Evolutionary conservation across 2,329 filamentous ascomycete species (phyloP).

Genomic region (Aaosphaeria arxii): DNA sequence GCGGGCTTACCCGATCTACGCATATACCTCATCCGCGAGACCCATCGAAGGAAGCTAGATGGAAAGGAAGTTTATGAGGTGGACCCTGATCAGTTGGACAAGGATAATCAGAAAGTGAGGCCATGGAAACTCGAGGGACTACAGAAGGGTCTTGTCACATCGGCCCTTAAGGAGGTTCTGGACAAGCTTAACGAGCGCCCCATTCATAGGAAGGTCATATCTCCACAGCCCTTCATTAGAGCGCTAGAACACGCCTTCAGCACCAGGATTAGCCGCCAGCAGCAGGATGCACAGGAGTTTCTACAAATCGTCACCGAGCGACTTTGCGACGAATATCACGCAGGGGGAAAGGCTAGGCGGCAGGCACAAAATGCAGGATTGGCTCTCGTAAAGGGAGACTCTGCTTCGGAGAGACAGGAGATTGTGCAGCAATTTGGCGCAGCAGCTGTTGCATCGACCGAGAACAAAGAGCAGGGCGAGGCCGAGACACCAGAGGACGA

Average conservation of each 20-base stretch:
- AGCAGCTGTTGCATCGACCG: slow-evolving; percentile 12
- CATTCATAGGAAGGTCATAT: slow-evolving; percentile 90
- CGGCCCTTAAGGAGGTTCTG: slow-evolving; percentile 86
- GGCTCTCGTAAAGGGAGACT: slow-evolving; percentile 14
- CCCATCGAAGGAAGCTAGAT: slow-evolving; percentile 78
- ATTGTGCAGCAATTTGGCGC: slow-evolving; percentile 23
- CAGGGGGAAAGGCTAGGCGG: slow-evolving; percentile 69
- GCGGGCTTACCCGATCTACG: slow-evolving; percentile 87
- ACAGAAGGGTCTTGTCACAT: slow-evolving; percentile 79
- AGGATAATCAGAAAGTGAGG: slow-evolving; percentile 39
- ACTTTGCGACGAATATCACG: slow-evolving; percentile 90
- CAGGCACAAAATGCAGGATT: slow-evolving; percentile 45
- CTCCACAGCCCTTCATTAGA: slow-evolving; percentile 77
- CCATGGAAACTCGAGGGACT: slow-evolving; percentile 56
- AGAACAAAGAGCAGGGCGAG: slow-evolving; percentile 23
- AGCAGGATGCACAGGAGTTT: slow-evolving; percentile 98
- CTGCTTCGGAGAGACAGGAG: slow-evolving; percentile 16
- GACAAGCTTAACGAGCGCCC: slow-evolving; percentile 91
- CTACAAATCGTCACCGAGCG: slow-evolving; percentile 90
- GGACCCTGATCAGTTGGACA: slow-evolving; percentile 47
- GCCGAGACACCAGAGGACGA: slow-evolving; percentile 8
- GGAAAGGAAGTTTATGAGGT: slow-evolving; percentile 71
- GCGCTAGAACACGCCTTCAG: slow-evolving; percentile 83
- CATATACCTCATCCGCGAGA: slow-evolving; percentile 87
- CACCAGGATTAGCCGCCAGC: slow-evolving; percentile 86